Percentiles rank a stretch among this genome's conserved stretches.
Evolutionary conservation across 2,329 filamentous ascomycete genomes (phyloP).

Genomic region (Fusarium sp.): DNA sequence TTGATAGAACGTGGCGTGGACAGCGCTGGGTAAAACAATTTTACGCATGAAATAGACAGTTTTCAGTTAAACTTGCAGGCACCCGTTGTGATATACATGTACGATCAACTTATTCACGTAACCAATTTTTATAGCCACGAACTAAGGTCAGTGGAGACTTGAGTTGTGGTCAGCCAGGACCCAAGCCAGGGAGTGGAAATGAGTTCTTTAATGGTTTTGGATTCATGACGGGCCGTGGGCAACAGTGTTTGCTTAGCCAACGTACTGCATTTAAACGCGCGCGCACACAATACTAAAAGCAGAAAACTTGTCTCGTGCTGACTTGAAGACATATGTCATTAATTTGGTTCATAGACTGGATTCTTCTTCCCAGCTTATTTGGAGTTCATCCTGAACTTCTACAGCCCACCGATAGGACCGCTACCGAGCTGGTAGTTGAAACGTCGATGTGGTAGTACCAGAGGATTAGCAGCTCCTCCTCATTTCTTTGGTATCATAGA

Average conservation of each 20-base stretch:
- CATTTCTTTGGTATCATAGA: conserved; percentile 9
- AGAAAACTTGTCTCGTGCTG: not conserved
- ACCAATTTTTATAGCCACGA: not conserved
- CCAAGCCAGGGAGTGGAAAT: not conserved
- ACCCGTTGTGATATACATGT: not conserved
- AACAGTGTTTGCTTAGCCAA: not conserved
- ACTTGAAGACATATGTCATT: not conserved
- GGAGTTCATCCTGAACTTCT: conserved; percentile 1
- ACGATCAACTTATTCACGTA: not conserved
- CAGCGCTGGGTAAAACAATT: conserved; percentile 30
- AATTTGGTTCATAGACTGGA: not conserved
- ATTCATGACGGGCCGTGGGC: not conserved
- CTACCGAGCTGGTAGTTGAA: conserved; percentile 1
- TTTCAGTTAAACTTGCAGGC: not conserved
- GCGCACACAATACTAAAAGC: not conserved
- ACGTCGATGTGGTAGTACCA: conserved; percentile 7
- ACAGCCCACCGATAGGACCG: conserved; percentile 21
- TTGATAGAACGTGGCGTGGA: conserved; percentile 30
- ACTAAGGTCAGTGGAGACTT: not conserved
- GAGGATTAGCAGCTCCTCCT: conserved; percentile 13
- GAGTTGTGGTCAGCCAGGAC: not conserved
- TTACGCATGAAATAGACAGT: conserved; percentile 43
- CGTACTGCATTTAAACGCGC: not conserved
- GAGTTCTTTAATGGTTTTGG: not conserved
- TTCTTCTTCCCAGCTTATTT: not conserved